phyloP scores from a whole-genome alignment of 495 filamentous ascomycete genomes.

The Neurospora cerealis region DNA sequence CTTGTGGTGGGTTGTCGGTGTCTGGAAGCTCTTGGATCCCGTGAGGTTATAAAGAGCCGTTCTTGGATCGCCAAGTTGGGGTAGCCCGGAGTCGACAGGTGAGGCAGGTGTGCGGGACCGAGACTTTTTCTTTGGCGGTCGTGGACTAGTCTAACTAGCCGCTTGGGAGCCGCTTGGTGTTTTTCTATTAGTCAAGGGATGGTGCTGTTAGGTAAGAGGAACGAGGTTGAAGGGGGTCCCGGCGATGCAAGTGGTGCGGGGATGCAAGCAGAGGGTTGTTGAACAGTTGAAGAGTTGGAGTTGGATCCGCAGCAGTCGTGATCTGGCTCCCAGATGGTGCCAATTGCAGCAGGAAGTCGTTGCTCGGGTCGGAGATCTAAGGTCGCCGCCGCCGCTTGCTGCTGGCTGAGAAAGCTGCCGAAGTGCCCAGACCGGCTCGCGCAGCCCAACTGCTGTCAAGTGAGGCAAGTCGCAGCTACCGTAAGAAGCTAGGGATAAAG shows the following conservation, averaged over 20 bases:
- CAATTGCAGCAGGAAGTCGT: background rate
- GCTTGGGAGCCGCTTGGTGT: slow-evolving; percentile 1
- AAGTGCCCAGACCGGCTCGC: background rate
- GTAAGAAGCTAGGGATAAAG: background rate
- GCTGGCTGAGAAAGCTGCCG: background rate
- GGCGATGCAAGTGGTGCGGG: slow-evolving; percentile 31
- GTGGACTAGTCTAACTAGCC: background rate
- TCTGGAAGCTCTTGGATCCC: background rate
- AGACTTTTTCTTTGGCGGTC: background rate
- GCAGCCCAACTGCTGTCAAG: background rate
- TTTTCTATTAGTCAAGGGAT: slow-evolving; percentile 43
- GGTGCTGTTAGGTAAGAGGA: slow-evolving; percentile 38
- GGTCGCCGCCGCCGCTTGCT: background rate
- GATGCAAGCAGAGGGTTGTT: slow-evolving; percentile 22
- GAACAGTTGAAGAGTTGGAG: background rate
- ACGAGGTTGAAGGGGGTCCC: slow-evolving; percentile 10
- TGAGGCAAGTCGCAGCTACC: background rate
- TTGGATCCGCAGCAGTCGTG: background rate
- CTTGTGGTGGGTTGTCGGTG: background rate
- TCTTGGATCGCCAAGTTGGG: background rate
- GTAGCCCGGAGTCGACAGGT: background rate
- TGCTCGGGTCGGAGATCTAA: background rate
- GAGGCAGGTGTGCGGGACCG: background rate
- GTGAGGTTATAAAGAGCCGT: background rate
- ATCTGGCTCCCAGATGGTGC: background rate